Evolutionary conservation across 2,329 filamentous ascomycete species (phyloP), one percentile per base, ranked within the genome.

Genomic region (Trichoderma hamatum): DNA sequence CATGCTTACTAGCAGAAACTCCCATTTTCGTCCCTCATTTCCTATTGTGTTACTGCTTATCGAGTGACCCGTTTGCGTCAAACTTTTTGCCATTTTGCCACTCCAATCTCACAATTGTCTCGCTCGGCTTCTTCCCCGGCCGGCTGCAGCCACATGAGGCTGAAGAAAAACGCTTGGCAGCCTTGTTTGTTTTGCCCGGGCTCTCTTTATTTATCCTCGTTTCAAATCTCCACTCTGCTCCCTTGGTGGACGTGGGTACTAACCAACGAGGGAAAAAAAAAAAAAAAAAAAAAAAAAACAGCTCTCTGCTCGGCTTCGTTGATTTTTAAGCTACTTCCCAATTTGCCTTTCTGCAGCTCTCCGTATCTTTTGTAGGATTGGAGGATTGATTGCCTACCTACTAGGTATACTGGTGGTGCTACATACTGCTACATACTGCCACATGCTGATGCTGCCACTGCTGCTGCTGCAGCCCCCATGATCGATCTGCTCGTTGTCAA

Each of bases 101-200:
- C 19, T 5, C 11, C 24, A 6, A 63, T 30, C 51, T 28, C 46
- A 39, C 46, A 26, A 13, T 10, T 64, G 21, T 64, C 30, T 55
- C 61, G 34, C 61, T 5, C 49, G 52, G 14, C 24, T 54, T 39
- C 14, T n/a, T 43, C 21, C 19, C 61, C 9, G 49, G 30, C 16
- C 21, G 46, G 39, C 39, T n/a, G 39, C 39, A 64, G 61, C 61
- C 49, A 64, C 61, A 64, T 64, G 61, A 64, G 61, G 61, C 61
- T 64, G 61, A 55, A 4, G 32, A 11, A 34, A 52, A 32, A 21
- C 21, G 55, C 61, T 64, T 64, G 49, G 49, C 49, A 54, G 61
- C 61, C 61, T 64, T 43, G 61, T 55, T 43, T 55, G 49, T 28
- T 43, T 54, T 19, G 21, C 24, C 26, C 11, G 5, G 13, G 16